Evolutionary conservation across 1,284 basidiomycete species (phyloP), one percentile per base, ranked within the genome.

Genomic region (Tetrapyrgos nigripes): DNA sequence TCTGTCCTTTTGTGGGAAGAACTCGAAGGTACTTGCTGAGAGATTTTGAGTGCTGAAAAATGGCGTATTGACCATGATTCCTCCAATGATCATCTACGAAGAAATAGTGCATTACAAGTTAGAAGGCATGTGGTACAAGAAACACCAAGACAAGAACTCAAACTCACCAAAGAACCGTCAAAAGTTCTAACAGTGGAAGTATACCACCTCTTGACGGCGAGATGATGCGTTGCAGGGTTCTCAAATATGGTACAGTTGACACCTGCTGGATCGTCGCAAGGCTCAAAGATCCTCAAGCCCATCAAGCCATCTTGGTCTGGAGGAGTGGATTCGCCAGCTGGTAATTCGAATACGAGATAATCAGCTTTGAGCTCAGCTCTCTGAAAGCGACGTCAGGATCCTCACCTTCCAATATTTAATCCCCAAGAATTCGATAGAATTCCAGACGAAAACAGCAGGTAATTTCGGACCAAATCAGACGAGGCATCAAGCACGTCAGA

Each of bases 1-100:
- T 28, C 73, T 70, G 56, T 81, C 79, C 63, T 85, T 84, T 1
- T 76, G 72, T 14, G 83, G 83, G 73, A 81, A 83, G 68, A 80
- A 85, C 65, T 85, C 83, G 64, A 81, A 75, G 27, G 74, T 80
- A 64, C 83, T 84, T 55, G 76, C 80, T 0, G 79, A 75, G 21
- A 78, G 73, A 73, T 8, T 17, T 17, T 17, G 19, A n/a, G 23
- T 48, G 56, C 53, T 58, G 50, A 47, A 58, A 65, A 79, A 79
- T 4, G 65, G 64, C 10, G 74, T 72, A n/a, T 63, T 56, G 17
- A 69, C 70, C 50, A 76, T 72, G 9, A 71, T 76, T 1, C 79
- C 79, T 23, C 79, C 78, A 14, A 79, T 70, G 48, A 81, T 72
- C 73, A 80, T 74, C 66, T 78, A 59, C 54, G 53, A 65, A 28